Evolutionary conservation across 2,329 filamentous ascomycete species (phyloP).

Genomic region (Ceratocystis alfenasii): DNA sequence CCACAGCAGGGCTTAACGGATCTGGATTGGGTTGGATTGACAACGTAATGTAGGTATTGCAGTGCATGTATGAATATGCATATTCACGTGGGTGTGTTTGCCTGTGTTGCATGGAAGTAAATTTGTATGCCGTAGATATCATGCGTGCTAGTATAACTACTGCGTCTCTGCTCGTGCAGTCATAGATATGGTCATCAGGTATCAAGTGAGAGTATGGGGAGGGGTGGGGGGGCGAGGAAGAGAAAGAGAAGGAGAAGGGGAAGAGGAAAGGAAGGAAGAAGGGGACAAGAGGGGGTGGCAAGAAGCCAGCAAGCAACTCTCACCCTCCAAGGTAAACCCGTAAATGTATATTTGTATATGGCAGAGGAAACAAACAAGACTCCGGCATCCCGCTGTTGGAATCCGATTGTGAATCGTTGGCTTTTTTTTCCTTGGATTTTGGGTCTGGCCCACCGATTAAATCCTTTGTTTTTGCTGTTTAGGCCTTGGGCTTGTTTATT

Average conservation of each 20-base stretch:
- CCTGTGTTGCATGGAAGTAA: neutral
- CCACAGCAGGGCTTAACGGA: neutral
- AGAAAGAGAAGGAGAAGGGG: too few species aligned
- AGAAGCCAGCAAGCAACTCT: neutral
- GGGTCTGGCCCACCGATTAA: too few species aligned
- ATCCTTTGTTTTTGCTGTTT: too few species aligned
- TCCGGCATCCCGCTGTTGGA: neutral
- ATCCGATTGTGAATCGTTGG: neutral
- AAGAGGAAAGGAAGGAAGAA: too few species aligned
- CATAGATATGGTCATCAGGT: neutral
- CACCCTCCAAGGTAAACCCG: neutral
- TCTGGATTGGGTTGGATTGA: too few species aligned
- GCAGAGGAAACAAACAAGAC: slow-evolving; percentile 2
- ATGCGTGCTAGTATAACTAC: too few species aligned
- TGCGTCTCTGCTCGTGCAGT: neutral
- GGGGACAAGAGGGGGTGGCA: too few species aligned
- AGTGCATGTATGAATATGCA: neutral
- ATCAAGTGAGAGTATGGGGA: neutral
- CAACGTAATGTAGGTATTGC: too few species aligned
- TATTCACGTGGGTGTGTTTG: neutral
- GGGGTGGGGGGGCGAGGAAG: neutral
- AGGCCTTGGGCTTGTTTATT: too few species aligned
- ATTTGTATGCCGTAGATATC: neutral
- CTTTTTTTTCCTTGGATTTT: neutral
- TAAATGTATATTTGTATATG: neutral